These are phyloP conservation scores for Wickerhamiella hasegawae DNA, from an alignment of 805 yeast genomes.

Conservation along the genomic window DNA sequence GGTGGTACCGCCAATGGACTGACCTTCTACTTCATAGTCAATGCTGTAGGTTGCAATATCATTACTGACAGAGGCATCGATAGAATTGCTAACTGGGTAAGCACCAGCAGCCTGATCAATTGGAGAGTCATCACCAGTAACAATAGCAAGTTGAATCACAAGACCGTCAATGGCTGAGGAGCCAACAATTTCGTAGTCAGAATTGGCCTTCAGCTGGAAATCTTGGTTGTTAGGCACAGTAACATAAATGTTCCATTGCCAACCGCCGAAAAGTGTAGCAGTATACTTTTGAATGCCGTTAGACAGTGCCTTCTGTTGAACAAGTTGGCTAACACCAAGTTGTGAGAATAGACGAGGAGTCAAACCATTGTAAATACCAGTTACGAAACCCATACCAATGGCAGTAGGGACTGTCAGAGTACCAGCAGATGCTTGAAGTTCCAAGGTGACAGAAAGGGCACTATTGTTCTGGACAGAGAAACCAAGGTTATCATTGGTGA, in stretches of 20 bases:
- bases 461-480: constrained; percentile 33
- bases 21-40: constrained; percentile 34
- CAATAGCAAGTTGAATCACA: constrained; percentile 36
- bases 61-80: constrained; percentile 34
- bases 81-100: constrained; percentile 35
- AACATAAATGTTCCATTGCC: constrained; percentile 37
- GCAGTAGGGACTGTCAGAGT: constrained; percentile 42
- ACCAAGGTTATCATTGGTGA: constrained; percentile 25
- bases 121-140: constrained; percentile 24
- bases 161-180: constrained; percentile 21
- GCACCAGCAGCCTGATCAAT: constrained; percentile 59
- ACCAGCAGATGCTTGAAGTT: constrained; percentile 18
- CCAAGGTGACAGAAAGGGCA: constrained; percentile 35
- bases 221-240: constrained; percentile 22
- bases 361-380: constrained; percentile 41
- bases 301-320: constrained; percentile 20
- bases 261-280: constrained; percentile 26
- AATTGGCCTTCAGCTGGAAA: constrained; percentile 22
- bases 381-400: constrained; percentile 72
- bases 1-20: constrained; percentile 26
- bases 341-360: constrained; percentile 31
- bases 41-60: constrained; percentile 32
- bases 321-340: constrained; percentile 29
- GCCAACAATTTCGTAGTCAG: constrained; percentile 25
- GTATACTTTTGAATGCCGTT: constrained; percentile 23